Evolutionary conservation across 345 rosid genomes (phyloP).

Genomic region (Ceriops zippeliana): DNA sequence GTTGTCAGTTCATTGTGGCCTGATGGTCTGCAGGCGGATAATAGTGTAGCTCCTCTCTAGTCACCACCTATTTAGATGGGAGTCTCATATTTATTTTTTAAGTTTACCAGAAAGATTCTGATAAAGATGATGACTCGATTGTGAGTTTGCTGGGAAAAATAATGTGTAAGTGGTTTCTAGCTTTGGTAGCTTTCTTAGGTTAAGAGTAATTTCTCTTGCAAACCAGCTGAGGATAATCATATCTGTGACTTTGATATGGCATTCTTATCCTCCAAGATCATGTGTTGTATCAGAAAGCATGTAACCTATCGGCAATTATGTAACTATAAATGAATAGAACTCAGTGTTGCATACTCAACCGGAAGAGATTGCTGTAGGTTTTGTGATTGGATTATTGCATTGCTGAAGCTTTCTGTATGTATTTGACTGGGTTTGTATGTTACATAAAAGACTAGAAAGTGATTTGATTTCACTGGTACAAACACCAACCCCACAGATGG

Average conservation of each 20-base stretch:
- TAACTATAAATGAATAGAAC: no score
- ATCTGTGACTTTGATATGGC: background rate
- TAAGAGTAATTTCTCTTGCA: background rate
- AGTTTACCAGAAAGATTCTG: background rate
- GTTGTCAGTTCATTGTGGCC: background rate
- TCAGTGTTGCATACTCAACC: no score
- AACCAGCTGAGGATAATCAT: background rate
- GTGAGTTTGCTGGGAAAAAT: background rate
- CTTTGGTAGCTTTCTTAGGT: background rate
- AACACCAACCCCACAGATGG: no score
- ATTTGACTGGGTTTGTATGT: no score
- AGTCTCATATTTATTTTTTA: background rate
- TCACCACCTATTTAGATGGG: background rate
- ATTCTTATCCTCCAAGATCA: background rate
- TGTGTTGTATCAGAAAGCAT: background rate
- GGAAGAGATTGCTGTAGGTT: no score
- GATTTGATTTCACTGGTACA: no score
- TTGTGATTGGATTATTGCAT: no score
- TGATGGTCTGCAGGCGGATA: background rate
- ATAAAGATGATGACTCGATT: slow-evolving; percentile 11
- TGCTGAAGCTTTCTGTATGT: no score
- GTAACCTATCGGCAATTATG: no score
- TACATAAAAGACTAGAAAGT: no score
- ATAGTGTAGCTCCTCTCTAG: background rate
- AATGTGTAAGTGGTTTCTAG: background rate